Evolutionary conservation across 2,329 filamentous ascomycete species (phyloP), one percentile per base, ranked within the genome.

Genomic region (Stachybotrys elegans): DNA sequence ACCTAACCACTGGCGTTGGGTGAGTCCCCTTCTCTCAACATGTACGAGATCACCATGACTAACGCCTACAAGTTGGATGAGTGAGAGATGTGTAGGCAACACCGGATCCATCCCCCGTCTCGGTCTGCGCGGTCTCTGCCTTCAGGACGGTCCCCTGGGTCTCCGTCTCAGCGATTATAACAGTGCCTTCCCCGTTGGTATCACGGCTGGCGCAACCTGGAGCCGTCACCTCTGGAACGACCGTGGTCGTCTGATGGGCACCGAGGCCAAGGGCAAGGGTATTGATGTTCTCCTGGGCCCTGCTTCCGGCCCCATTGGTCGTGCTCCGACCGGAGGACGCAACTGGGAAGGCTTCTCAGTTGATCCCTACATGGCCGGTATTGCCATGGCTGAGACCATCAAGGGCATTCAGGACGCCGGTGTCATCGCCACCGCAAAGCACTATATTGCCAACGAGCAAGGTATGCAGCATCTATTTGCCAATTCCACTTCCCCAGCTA

Each of bases 1-100:
- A 97, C 64, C 64, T 98, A 51, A 97, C 92, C 3, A 96, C 91
- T 1, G 92, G 92, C 63, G 79, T 86, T 51, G 90, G 90, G 79
- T 92, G 68, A 63, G 81, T 68, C 17, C 12, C 20, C 19, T 29
- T 49, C 27, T 29, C 17, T 36, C 36, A 14, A 22, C 34, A 81
- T n/a, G 14, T 32, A 3, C 8, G 8, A 41, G 22, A 7, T n/a
- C n/a, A n/a, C n/a, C n/a, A 17, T 12, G 35, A 7, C 48, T 51
- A 27, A 50, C 39, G 4, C 3, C 11, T 1, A 13, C 16, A 23
- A 68, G 68, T n/a, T 68, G 61, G 64, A 56, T 59, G 63, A 69
- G 78, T 40, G 86, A 87, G 48, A 73, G 77, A 50, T 93, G 88
- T 55, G 88, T 95, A 12, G 90, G 90, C 48, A 84, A 93, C 54